Conservation (phyloP, 768 basidiomycete species). For the Lentinula boryana region DNA sequence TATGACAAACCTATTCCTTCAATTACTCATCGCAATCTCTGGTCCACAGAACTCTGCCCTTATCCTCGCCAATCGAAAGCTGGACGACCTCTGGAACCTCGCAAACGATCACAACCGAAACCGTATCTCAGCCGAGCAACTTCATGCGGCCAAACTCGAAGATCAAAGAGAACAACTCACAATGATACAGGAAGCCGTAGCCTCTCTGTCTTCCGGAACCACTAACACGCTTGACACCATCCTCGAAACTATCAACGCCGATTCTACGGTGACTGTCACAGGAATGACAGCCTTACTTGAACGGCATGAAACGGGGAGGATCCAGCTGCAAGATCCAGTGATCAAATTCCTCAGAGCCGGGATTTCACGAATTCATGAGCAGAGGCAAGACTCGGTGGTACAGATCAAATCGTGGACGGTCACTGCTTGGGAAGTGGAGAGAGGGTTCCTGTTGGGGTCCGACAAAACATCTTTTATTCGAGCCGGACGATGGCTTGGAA, state of each 20-base stretch:
- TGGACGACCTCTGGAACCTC: background rate
- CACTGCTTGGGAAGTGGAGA: background rate
- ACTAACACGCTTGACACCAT: background rate
- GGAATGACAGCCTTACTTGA: slow-evolving; percentile 4
- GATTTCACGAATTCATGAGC: background rate
- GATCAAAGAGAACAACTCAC: background rate
- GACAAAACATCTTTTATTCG: background rate
- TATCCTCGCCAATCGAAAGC: background rate
- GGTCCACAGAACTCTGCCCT: background rate
- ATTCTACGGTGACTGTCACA: background rate
- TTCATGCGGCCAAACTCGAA: background rate
- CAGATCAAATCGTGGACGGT: slow-evolving; percentile 6
- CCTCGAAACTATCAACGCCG: background rate
- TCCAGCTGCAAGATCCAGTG: background rate
- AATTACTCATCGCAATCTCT: background rate
- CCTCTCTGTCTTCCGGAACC: background rate
- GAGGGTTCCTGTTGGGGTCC: slow-evolving; percentile 1
- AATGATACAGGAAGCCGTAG: background rate
- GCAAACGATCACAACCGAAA: background rate
- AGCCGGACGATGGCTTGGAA: slow-evolving; percentile 2
- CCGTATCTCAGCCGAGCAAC: background rate
- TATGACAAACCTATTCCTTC: no score
- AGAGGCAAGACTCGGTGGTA: background rate
- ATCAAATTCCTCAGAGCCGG: slow-evolving; percentile 3
- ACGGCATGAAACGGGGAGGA: slow-evolving; percentile 1